These are phyloP conservation scores for Hypoxylon sp. DNA, from an alignment of 2,329 filamentous ascomycete genomes.

Conservation along the genomic window DNA sequence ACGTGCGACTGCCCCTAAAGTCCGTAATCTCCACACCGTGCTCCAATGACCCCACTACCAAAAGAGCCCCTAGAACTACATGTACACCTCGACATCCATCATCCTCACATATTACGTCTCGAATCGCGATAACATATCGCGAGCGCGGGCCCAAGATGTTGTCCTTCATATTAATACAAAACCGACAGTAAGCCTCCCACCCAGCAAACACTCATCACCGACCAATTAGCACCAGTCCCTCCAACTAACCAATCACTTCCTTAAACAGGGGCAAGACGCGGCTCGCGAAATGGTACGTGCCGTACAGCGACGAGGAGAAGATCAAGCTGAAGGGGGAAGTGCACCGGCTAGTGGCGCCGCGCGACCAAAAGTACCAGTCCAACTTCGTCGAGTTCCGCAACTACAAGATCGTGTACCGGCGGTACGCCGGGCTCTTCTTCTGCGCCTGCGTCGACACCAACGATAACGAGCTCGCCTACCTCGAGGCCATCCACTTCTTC, in stretches of 20 bases:
- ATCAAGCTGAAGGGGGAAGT: slow-evolving; percentile 99
- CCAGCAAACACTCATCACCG: not conserved
- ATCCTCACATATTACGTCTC: not conserved
- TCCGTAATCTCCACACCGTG: slow-evolving; percentile 1
- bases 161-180: slow-evolving; percentile 60
- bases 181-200: slow-evolving; percentile 55
- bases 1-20: not conserved
- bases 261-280: slow-evolving; percentile 86
- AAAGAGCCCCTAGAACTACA: slow-evolving; percentile 30
- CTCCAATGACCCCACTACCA: slow-evolving; percentile 14
- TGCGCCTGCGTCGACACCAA: slow-evolving; percentile 99
- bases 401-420: slow-evolving; percentile 96
- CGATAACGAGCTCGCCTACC: slow-evolving; percentile 96
- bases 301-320: slow-evolving; percentile 98
- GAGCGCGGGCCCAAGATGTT: slow-evolving; percentile 51
- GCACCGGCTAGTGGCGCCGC: slow-evolving; percentile 95
- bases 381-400: slow-evolving; percentile 98
- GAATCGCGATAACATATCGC: slow-evolving; percentile 23
- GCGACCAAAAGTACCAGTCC: slow-evolving; percentile 99
- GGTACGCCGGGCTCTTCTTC: slow-evolving; percentile 98
- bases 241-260: not conserved
- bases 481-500: slow-evolving; percentile 99
- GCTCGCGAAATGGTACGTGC: slow-evolving; percentile 98
- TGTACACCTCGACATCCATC: slow-evolving; percentile 20
- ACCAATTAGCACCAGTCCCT: not conserved